Evolutionary conservation across 2,329 filamentous ascomycete species (phyloP).

Genomic region (Ophiostoma quercus): DNA sequence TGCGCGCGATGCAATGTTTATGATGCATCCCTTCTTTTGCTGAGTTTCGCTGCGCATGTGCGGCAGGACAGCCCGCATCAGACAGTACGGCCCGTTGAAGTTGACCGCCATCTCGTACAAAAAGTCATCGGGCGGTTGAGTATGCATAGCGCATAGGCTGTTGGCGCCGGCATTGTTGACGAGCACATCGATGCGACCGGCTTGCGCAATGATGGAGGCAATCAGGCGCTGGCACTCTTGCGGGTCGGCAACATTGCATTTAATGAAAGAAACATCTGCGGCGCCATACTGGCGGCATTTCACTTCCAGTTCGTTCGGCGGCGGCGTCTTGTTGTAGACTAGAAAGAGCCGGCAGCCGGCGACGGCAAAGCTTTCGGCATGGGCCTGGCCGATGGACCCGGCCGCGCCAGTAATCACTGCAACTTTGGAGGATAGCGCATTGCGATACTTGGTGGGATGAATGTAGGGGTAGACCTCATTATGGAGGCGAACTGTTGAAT

Average conservation of each 20-base stretch:
- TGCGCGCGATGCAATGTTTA: background rate
- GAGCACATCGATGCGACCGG: background rate
- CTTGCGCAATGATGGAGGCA: background rate
- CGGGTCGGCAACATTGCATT: background rate
- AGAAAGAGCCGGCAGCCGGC: background rate
- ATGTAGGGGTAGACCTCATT: background rate
- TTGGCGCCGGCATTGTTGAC: background rate
- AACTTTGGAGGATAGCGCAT: background rate
- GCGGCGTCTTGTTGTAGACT: background rate
- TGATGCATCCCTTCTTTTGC: background rate
- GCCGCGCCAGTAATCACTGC: background rate
- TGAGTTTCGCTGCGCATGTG: background rate
- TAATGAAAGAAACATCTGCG: background rate
- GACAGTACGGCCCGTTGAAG: background rate
- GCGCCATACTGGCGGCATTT: background rate
- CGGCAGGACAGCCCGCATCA: background rate
- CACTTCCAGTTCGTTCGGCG: background rate
- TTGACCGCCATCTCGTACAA: background rate
- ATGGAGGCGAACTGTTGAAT: background rate
- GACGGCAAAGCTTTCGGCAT: background rate
- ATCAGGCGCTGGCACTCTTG: background rate
- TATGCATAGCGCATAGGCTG: background rate
- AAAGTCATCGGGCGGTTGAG: background rate
- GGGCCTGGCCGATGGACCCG: background rate
- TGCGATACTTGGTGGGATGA: background rate